Base-by-base conservation (phyloP, 768 basidiomycete species). In the Macrolepiota dolichaula region DNA sequence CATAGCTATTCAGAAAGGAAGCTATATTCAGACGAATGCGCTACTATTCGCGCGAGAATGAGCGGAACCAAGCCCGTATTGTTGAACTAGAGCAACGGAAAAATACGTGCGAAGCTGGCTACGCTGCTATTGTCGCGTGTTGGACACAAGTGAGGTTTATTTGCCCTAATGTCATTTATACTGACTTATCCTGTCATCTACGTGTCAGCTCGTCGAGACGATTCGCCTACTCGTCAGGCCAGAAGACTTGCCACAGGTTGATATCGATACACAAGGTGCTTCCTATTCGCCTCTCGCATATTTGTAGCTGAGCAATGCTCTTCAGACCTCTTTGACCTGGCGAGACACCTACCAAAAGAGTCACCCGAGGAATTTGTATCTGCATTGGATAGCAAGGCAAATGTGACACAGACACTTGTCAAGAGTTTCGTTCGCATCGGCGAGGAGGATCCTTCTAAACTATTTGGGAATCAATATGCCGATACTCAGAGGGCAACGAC, bases 11-110 rank as follows among this genome's bases (percentile, higher is more conserved):
- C 72, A 85, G 89, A 63, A 94, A 94, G 72, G 91, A 92, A 67
- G 92, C 92, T 46, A 86, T 94, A 53, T 94, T 85, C 72, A 82
- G 92, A 42, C 80, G 90, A 61, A 93, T 94, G 91, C 86, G 80
- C 68, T 85, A 92, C 67, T 93, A 94, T 72, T 84, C 86, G 58
- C 83, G 89, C 63, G 87, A 92, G 76, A 78, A 86, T 72, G 84
- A 88, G 64, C 83, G 89, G 47, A 83, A 82, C 63, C 79, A 83
- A 68, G 70, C 74, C 66, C 82, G 82, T 58, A 83, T 91, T 55
- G 79, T 79, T 49, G 82, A 87, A 64, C 71, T 94, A 32, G 88
- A 92, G 70, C 79, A 78, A 62, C 81, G 85, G 64, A 87, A 86
- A 71, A 79, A 74, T 55, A 83, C 81, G 19, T 88, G 85, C 66